Evolutionary conservation across 1,284 basidiomycete species (phyloP).

Genomic region (Puccinia triticina): DNA sequence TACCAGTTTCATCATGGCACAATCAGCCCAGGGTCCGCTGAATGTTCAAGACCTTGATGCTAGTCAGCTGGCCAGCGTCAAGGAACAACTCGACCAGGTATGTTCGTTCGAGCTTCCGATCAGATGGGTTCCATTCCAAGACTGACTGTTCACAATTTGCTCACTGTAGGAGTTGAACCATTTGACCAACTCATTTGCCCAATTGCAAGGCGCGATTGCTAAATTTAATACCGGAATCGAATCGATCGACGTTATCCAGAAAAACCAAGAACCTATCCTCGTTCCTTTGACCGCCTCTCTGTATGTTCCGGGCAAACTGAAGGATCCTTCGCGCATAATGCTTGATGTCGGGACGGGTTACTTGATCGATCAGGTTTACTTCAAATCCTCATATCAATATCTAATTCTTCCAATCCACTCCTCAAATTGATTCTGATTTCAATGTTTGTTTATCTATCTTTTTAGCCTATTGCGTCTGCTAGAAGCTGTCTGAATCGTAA

Average conservation of each 20-base stretch:
- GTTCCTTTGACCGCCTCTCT: slow-evolving; percentile 92
- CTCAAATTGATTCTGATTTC: background rate
- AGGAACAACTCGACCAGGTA: slow-evolving; percentile 51
- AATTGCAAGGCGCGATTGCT: slow-evolving; percentile 86
- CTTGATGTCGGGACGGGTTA: slow-evolving; percentile 96
- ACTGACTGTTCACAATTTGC: background rate
- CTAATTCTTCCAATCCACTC: background rate
- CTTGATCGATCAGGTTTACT: slow-evolving; percentile 84
- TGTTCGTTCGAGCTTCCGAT: slow-evolving; percentile 12
- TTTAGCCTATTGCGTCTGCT: slow-evolving; percentile 35
- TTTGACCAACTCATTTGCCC: slow-evolving; percentile 74
- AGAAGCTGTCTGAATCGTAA: slow-evolving; percentile 44
- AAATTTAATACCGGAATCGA: slow-evolving; percentile 79
- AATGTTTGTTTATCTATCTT: background rate
- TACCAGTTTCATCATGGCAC: slow-evolving; percentile 20
- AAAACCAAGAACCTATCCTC: slow-evolving; percentile 72
- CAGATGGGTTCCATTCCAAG: background rate
- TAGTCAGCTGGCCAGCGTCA: slow-evolving; percentile 35
- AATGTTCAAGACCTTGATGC: slow-evolving; percentile 48
- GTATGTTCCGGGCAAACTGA: slow-evolving; percentile 88
- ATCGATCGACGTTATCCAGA: slow-evolving; percentile 64
- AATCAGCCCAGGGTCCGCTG: slow-evolving; percentile 20
- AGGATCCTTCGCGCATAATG: slow-evolving; percentile 81
- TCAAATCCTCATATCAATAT: background rate
- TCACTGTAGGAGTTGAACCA: slow-evolving; percentile 79